Evolutionary conservation across 2,329 filamentous ascomycete species (phyloP).

Genomic region (Truncatella angustata): DNA sequence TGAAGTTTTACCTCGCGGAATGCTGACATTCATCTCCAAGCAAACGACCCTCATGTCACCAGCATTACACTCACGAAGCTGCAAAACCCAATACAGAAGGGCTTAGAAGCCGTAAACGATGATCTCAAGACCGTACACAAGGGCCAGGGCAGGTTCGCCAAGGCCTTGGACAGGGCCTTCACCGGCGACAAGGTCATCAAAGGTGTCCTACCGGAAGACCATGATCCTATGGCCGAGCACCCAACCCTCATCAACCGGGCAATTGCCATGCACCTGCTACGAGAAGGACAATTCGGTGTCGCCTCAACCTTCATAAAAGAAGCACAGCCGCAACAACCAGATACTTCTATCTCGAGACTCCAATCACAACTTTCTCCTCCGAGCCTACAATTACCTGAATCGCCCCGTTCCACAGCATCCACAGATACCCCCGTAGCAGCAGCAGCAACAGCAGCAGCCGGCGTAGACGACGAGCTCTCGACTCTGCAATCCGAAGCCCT

Average conservation of each 20-base stretch:
- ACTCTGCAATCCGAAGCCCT: slow-evolving; percentile 64
- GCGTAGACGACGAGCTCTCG: slow-evolving; percentile 44
- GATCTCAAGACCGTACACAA: slow-evolving; percentile 82
- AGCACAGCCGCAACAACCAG: slow-evolving; percentile 37
- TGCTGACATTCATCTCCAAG: slow-evolving; percentile 18
- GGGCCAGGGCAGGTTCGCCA: slow-evolving; percentile 79
- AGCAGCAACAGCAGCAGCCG: too few species aligned
- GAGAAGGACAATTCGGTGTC: slow-evolving; percentile 89
- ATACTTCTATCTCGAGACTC: slow-evolving; percentile 6
- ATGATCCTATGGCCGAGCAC: slow-evolving; percentile 76
- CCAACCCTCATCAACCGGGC: slow-evolving; percentile 82
- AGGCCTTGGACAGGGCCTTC: slow-evolving; percentile 78
- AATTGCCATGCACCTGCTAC: slow-evolving; percentile 93
- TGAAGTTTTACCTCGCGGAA: neutral
- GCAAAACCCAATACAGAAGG: slow-evolving; percentile 79
- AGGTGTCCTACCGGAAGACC: slow-evolving; percentile 71
- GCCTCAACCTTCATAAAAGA: slow-evolving; percentile 83
- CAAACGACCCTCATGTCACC: slow-evolving; percentile 65
- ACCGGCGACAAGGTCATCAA: slow-evolving; percentile 69
- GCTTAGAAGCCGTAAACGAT: slow-evolving; percentile 76
- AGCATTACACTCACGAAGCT: slow-evolving; percentile 77
- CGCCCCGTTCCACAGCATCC: slow-evolving; percentile 14
- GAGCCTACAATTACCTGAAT: slow-evolving; percentile 18
- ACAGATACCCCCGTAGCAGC: slow-evolving; percentile 26
- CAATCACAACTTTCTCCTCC: slow-evolving; percentile 21